Percentiles rank a stretch among this genome's conserved stretches.
These are phyloP conservation scores for Hygrophila difformis DNA, from an alignment of 257 asterid genomes.

Conservation along the genomic window DNA sequence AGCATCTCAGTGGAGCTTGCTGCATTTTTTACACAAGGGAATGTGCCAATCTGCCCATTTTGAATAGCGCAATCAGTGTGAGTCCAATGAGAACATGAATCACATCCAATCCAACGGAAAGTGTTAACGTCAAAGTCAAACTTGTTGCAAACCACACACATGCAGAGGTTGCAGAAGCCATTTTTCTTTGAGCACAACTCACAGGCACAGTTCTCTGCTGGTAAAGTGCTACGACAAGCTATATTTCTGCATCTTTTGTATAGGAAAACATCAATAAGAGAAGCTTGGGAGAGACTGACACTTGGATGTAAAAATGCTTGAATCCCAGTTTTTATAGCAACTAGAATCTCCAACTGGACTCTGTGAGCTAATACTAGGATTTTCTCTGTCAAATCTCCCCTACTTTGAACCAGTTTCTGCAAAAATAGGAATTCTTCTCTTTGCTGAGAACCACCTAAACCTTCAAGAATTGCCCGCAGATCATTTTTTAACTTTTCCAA, in stretches of 20 bases:
- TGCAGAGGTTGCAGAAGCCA: conserved; percentile 97
- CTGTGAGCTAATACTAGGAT: conserved; percentile 57
- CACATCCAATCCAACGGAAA: conserved; percentile 95
- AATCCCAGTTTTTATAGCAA: conserved; percentile 81
- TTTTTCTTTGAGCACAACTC: conserved; percentile 70
- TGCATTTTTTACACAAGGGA: conserved; percentile 58
- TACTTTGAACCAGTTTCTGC: conserved; percentile 78
- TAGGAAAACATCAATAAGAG: conserved; percentile 76
- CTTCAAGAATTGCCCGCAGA: conserved; percentile 86
- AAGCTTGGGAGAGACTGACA: conserved; percentile 89
- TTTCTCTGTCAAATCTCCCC: conserved; percentile 78
- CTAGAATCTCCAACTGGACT: conserved; percentile 80
- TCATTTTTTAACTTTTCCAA: conserved; percentile 72
- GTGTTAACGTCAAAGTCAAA: conserved; percentile 97
- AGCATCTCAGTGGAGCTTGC: conserved; percentile 69
- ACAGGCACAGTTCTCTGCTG: conserved; percentile 81
- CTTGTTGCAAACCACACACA: conserved; percentile 89
- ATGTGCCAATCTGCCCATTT: conserved; percentile 74
- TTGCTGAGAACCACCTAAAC: conserved; percentile 77
- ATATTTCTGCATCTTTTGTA: conserved; percentile 85
- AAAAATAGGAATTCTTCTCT: conserved; percentile 72
- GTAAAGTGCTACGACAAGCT: conserved; percentile 74
- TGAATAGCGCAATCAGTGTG: conserved; percentile 95
- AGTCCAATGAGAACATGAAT: conserved; percentile 93
- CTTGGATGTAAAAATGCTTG: conserved; percentile 94